Conservation (phyloP, 2,329 filamentous ascomycete genomes). For the Ophiostoma sp. region DNA sequence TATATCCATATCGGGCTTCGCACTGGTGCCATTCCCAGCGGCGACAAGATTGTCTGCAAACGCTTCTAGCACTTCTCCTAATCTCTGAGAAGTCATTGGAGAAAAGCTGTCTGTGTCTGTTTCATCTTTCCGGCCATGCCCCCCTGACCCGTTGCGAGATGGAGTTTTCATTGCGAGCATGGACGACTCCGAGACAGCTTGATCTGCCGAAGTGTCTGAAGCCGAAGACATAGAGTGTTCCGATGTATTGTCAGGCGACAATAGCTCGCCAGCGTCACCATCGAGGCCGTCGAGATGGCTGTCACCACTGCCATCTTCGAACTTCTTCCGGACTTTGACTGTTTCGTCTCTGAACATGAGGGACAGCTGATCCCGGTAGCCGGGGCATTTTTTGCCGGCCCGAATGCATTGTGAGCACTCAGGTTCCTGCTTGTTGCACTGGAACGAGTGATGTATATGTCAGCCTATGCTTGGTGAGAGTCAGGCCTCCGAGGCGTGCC, state of each 20-base stretch:
- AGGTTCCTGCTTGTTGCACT: constrained; percentile 58
- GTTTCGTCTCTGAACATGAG: constrained; percentile 64
- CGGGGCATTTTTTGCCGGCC: constrained; percentile 55
- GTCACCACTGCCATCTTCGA: constrained; percentile 36
- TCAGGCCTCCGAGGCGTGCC: neutral
- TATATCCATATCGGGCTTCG: neutral
- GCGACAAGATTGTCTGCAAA: neutral
- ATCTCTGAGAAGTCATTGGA: neutral
- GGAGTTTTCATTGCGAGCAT: neutral
- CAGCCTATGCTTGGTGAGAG: neutral
- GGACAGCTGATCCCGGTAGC: constrained; percentile 59
- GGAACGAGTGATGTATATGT: neutral
- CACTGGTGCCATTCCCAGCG: no score
- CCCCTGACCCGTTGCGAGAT: neutral
- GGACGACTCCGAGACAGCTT: neutral
- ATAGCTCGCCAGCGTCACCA: neutral
- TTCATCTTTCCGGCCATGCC: neutral
- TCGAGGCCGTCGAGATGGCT: neutral
- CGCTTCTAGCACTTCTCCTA: neutral
- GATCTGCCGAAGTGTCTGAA: constrained; percentile 3
- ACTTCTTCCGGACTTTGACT: constrained; percentile 55
- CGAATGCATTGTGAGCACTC: constrained; percentile 59
- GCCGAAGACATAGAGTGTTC: neutral
- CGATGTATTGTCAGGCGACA: neutral
- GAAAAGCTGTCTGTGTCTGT: neutral